Conservation (phyloP, 2,329 filamentous ascomycete genomes). For the Talaromyces islandicus region DNA sequence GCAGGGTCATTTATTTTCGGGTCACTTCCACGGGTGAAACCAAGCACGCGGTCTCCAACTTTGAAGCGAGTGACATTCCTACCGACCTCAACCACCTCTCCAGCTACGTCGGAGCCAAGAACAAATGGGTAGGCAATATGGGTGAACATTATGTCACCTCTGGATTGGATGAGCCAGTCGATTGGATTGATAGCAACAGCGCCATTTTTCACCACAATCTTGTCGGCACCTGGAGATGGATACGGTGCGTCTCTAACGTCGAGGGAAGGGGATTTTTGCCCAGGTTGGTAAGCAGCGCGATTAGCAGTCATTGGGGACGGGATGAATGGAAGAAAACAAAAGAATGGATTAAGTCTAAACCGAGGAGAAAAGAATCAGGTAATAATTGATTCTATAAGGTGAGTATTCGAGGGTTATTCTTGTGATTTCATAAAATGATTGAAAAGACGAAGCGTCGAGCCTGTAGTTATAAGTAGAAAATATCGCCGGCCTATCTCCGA, state of each 20-base stretch:
- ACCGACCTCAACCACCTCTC: slow-evolving; percentile 17
- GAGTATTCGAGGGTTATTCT: neutral
- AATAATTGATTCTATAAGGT: neutral
- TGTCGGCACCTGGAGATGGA: slow-evolving; percentile 25
- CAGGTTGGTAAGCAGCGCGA: slow-evolving; percentile 29
- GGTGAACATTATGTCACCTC: slow-evolving; percentile 22
- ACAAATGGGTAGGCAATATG: slow-evolving; percentile 18
- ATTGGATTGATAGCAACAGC: slow-evolving; percentile 40
- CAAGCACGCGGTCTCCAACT: slow-evolving; percentile 22
- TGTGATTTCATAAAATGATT: neutral
- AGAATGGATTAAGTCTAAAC: neutral
- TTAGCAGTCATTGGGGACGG: slow-evolving; percentile 18
- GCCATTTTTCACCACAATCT: slow-evolving; percentile 37
- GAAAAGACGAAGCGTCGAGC: neutral
- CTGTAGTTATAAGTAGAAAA: neutral
- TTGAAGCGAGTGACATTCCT: slow-evolving; percentile 12
- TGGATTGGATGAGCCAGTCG: slow-evolving; percentile 34
- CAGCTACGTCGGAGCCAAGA: slow-evolving; percentile 21
- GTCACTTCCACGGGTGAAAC: slow-evolving; percentile 16
- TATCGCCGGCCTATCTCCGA: neutral
- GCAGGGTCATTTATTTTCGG: slow-evolving; percentile 13
- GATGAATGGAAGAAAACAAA: neutral
- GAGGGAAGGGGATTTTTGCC: slow-evolving; percentile 23
- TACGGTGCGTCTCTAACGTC: slow-evolving; percentile 33
- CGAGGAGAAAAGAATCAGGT: neutral